Evolutionary conservation across 1,284 basidiomycete genomes (phyloP), one percentile per base, ranked within the genome.

Genomic region (Rhodofomes roseus): DNA sequence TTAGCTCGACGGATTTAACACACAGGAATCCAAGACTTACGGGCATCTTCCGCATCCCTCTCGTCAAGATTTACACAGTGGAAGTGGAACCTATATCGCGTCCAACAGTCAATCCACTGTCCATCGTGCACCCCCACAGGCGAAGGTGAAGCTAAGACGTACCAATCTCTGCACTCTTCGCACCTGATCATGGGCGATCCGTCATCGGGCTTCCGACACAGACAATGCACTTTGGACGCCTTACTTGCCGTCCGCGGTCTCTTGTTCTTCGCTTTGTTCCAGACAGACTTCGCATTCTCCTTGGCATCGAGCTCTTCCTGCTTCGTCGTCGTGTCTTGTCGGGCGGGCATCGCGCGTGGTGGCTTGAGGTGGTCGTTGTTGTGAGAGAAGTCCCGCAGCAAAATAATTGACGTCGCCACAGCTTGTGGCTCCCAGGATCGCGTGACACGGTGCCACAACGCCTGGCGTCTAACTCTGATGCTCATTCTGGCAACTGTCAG

Each of bases 121-220:
- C 34, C 4, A 36, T 48, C 46, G 46, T 14, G 27, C 46, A 25
- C 25, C 12, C 46, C 6, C 14, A 1, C 31, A 55, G 8, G 39
- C 23, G 44, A 20, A 14, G 2, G n/a, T 3, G 12, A 20, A 3
- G n/a, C 12, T 8, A 8, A 14, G 18, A 76, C 85, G 66, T 68
- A 93, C 92, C 92, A 93, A 60, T 88, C 85, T 44, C 79, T 78
- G 71, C 92, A 94, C 55, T 79, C 77, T 23, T 82, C 79, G 69
- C 92, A 94, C 54, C 77, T 77, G 51, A 94, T 86, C 92, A 94
- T 93, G 18, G 92, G 90, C 14, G 86, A 81, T 56, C 89, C 89
- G 75, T 92, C 88, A 70, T 93, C 87, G 31, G 81, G 77, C 60
- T 79, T 78, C 37, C 76, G 77, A 71, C 89, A 91, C 2, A 78